Evolutionary conservation across 2,329 filamentous ascomycete genomes (phyloP), one percentile per base, ranked within the genome.

Genomic region (Penicillium sp.): DNA sequence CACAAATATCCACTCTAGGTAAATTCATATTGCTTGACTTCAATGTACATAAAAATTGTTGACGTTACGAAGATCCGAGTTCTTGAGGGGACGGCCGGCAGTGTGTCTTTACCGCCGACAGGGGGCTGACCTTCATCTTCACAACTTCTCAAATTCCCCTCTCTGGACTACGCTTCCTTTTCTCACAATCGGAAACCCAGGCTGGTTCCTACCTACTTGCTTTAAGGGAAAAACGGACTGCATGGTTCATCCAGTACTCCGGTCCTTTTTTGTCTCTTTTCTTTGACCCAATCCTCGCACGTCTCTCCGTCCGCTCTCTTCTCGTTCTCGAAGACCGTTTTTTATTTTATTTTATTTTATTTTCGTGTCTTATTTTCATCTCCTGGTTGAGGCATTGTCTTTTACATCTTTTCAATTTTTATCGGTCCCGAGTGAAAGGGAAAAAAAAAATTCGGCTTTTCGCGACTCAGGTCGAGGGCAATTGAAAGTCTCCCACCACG

Each of bases 71-170:
- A 43, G 28, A 45, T 45, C 19, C 42, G 45, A 51, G 44, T 50
- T 50, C 47, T 51, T 44, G 52, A 48, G 52, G 43, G 53, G 49
- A 60, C 58, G 60, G 61, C 62, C 60, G 61, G 58, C 58, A 50
- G 55, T 59, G 56, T 48, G 56, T 48, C 61, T 60, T 63, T 64
- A 64, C 61, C 61, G 61, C 61, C 61, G 55, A 61, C 60, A 62
- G 60, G 61, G 61, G 61, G 61, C 58, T 56, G 43, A 44, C 44
- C 30, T 45, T 30, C 50, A 49, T 54, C 58, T 43, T 51, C 60
- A 61, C 43, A 49, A 49, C 45, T 44, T 57, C 47, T 49, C 59
- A 47, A 53, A 53, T 58, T 59, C 51, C 50, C 50, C 54, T 55
- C 58, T 53, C 55, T 58, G 55, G 61, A 35, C 57, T 46, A 50